These are phyloP conservation scores for Incumbomyces lentus DNA, from an alignment of 2,329 filamentous ascomycete species.

Conservation along the genomic window DNA sequence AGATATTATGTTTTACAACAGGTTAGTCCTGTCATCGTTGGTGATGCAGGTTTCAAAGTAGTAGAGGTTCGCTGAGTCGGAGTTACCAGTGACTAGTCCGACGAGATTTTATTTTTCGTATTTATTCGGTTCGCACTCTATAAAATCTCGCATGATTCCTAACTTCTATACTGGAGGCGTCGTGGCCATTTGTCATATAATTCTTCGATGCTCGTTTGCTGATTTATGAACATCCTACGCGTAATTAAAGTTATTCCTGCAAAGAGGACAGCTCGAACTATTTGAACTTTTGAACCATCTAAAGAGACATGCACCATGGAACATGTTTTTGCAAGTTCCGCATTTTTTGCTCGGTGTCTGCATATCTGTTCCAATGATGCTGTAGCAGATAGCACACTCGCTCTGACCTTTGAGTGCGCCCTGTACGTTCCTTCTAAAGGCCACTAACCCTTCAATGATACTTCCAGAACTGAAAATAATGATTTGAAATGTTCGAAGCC, in stretches of 20 bases:
- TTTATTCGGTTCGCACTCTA: too few species aligned
- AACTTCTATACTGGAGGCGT: too few species aligned
- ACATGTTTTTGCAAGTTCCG: slow-evolving; percentile 83
- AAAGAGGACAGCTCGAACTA: slow-evolving; percentile 83
- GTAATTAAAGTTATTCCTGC: slow-evolving; percentile 73
- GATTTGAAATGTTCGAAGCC: slow-evolving; percentile 79
- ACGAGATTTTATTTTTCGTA: too few species aligned
- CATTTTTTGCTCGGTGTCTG: slow-evolving; percentile 87
- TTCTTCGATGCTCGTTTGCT: too few species aligned
- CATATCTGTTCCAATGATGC: slow-evolving; percentile 79
- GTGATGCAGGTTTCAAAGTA: too few species aligned
- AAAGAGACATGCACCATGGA: slow-evolving; percentile 82
- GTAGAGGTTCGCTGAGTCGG: too few species aligned
- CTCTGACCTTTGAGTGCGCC: slow-evolving; percentile 84
- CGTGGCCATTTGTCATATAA: too few species aligned
- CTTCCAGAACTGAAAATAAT: slow-evolving; percentile 88
- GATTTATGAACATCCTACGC: slow-evolving; percentile 24
- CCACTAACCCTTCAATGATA: slow-evolving; percentile 74
- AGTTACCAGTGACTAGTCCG: too few species aligned
- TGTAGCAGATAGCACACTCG: slow-evolving; percentile 96
- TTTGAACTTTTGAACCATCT: slow-evolving; percentile 96
- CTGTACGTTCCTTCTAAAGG: slow-evolving; percentile 78
- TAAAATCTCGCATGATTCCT: too few species aligned
- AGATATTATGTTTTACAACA: too few species aligned
- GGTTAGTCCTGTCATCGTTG: too few species aligned